Conservation (phyloP, 257 asterid species). For the Salvia miltiorrhiza region DNA sequence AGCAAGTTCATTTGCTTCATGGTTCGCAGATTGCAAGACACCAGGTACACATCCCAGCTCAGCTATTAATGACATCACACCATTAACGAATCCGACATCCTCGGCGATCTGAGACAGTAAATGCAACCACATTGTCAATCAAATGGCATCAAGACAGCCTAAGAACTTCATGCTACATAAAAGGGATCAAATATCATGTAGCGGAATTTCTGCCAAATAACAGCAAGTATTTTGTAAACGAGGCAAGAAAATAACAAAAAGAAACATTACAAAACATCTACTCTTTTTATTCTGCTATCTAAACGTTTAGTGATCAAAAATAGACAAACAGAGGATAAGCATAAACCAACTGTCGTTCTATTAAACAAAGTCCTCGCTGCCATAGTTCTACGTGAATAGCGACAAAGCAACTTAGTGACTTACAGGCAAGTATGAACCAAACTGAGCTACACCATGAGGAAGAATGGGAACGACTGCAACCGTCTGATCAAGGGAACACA, state of each 20-base stretch:
- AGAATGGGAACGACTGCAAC: slow-evolving; percentile 80
- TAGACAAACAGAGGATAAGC: background rate
- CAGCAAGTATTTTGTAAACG: background rate
- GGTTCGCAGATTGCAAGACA: slow-evolving; percentile 45
- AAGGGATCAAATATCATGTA: background rate
- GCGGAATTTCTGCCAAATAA: background rate
- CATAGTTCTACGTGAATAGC: background rate
- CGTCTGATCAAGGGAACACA: slow-evolving; percentile 46
- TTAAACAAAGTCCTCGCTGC: background rate
- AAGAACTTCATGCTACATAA: background rate
- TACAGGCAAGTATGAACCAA: slow-evolving; percentile 68
- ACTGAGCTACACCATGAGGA: slow-evolving; percentile 93
- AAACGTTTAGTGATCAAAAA: background rate
- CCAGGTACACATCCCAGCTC: slow-evolving; percentile 67
- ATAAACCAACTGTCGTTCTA: background rate
- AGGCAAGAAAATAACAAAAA: background rate
- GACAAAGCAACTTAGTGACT: slow-evolving; percentile 30
- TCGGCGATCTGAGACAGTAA: slow-evolving; percentile 58
- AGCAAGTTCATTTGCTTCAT: slow-evolving; percentile 35
- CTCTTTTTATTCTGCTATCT: background rate
- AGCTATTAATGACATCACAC: slow-evolving; percentile 49
- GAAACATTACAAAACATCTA: background rate
- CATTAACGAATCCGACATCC: slow-evolving; percentile 53
- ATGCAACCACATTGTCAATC: slow-evolving; percentile 4
- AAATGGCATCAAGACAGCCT: background rate